phyloP scores from a whole-genome alignment of 2,329 filamentous ascomycete genomes.

The Aspergillus eucalypticola region DNA sequence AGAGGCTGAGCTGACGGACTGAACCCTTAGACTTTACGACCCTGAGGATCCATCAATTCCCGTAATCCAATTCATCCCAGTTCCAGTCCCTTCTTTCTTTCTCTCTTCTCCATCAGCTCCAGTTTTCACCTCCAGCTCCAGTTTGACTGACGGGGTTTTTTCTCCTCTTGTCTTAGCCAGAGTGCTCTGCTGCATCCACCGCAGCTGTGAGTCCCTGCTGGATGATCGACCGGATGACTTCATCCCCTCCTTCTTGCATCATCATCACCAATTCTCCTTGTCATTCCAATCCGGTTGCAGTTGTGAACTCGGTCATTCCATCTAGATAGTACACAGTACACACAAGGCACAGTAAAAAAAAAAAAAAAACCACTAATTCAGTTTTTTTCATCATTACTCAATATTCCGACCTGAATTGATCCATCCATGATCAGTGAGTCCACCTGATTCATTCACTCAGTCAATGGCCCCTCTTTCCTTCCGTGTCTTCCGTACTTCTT shows the following conservation, averaged over 20 bases:
- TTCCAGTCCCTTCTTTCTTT: not conserved
- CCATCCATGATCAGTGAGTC: not conserved
- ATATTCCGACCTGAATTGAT: too few relatives aligned
- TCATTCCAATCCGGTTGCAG: not conserved
- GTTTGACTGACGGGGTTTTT: not conserved
- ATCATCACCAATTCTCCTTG: not conserved
- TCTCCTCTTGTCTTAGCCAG: too few relatives aligned
- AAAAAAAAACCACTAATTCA: too few relatives aligned
- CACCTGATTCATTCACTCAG: not conserved
- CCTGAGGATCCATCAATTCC: not conserved
- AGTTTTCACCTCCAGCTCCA: not conserved
- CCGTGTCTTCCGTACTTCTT: not conserved
- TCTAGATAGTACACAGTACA: not conserved
- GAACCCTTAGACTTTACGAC: not conserved
- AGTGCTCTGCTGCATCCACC: not conserved
- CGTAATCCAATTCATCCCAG: not conserved
- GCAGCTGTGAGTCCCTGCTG: not conserved
- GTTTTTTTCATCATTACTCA: too few relatives aligned
- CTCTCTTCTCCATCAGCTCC: not conserved
- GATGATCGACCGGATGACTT: constrained; percentile 6
- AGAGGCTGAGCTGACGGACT: not conserved
- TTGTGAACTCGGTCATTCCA: constrained; percentile 21
- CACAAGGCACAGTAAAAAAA: too few relatives aligned
- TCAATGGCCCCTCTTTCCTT: constrained; percentile 5
- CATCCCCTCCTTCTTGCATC: constrained; percentile 5